A percentile compares a stretch with the other conserved stretches of the same genome.
Evolutionary conservation across 257 asterid species (phyloP).

Genomic region (Nicotiana undulata): DNA sequence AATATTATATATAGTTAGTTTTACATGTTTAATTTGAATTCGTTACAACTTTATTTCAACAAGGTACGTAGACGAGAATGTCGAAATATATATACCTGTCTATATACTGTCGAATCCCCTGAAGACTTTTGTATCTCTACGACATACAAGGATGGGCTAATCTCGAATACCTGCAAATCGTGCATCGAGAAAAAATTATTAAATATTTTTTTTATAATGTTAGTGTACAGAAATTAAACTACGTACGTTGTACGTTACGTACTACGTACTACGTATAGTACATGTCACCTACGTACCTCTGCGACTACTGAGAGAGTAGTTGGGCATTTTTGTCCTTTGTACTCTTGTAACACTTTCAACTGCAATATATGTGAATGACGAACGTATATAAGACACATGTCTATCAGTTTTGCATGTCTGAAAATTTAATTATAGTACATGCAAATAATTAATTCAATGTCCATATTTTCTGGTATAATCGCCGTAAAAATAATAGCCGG

Average conservation of each 20-base stretch:
- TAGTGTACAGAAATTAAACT: too few relatives aligned
- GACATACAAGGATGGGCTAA: constrained; percentile 28
- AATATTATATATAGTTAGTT: too few relatives aligned
- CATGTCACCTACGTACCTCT: constrained; percentile 40
- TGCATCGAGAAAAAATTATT: background rate
- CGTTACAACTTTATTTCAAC: background rate
- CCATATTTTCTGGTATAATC: background rate
- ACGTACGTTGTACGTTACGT: too few relatives aligned
- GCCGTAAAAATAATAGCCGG: too few relatives aligned
- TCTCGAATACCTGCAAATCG: constrained; percentile 62
- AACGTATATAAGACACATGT: background rate
- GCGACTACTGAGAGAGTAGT: constrained; percentile 58
- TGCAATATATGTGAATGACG: constrained; percentile 18
- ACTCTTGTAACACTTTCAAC: constrained; percentile 56
- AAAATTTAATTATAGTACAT: too few relatives aligned
- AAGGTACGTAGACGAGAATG: background rate
- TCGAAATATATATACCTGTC: constrained; percentile 40
- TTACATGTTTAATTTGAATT: background rate
- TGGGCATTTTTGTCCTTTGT: constrained; percentile 36
- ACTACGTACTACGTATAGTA: background rate
- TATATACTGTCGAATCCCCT: constrained; percentile 64
- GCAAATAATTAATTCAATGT: background rate
- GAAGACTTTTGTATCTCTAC: background rate
- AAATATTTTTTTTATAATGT: too few relatives aligned
- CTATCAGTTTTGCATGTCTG: background rate